Base-by-base conservation (phyloP, 1,284 basidiomycete genomes). In the Mycosarcoma maydis region DNA sequence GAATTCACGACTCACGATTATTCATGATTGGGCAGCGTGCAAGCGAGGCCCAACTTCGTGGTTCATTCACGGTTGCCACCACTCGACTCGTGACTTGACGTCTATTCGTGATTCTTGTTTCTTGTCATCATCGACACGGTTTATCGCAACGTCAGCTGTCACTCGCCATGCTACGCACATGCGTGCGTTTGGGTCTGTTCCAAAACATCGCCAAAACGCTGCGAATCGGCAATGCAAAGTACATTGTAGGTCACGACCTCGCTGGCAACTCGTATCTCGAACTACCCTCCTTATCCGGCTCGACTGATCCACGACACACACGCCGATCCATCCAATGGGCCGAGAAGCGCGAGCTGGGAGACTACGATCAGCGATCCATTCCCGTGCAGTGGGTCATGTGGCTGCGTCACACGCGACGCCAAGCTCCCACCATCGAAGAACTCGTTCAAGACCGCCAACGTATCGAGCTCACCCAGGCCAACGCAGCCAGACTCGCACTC, bases 311-410 rank as follows among this genome's bases (percentile, higher is more conserved):
- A 23, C 62, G 73, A 3, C 71, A 69, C 32, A 76, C 77, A 6
- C 69, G 73, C 1, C 59, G 76, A 4, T 51, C 60, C 11, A 67
- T 76, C 39, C 46, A 66, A 40, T 76, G 66, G 62, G 55, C 45
- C 22, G 59, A 66, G 32, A 74, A 76, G 10, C 34, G 34, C 16
- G 57, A 74, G 27, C 34, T 58, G 17, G 70, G 62, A 13, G 77
- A 79, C 45, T 75, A 78, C 43, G 76, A 78, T 39, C 78, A 76
- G 33, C 50, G 60, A 22, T 62, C 65, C 7, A 65, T 80, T 19
- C 77, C 78, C 6, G 72, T 76, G 6, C 78, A 80, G 48, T 80
- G 78, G 78, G 65, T 69, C 24, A 75, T 75, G 49, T 80, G 78
- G 78, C 61, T 80, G 46, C 50, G 78, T 9, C 78, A 80, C 33